A percentile compares a stretch with the other conserved stretches of the same genome.
Evolutionary conservation across 805 yeast genomes (phyloP).

Genomic region (Saccharomycopsis sp.): DNA sequence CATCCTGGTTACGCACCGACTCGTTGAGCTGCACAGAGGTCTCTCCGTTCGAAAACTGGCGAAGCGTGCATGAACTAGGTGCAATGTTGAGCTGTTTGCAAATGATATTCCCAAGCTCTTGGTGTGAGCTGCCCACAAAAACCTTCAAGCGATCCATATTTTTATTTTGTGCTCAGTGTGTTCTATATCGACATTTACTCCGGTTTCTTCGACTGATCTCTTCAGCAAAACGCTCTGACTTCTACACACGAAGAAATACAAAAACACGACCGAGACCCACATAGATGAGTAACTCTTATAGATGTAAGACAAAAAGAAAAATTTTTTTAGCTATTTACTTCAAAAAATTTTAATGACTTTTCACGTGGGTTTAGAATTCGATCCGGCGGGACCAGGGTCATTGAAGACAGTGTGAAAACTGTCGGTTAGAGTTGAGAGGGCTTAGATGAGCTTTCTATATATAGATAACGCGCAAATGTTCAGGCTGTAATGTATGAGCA

Average conservation of each 20-base stretch:
- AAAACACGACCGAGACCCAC: too few species aligned
- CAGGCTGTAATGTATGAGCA: background rate
- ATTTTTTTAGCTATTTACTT: background rate
- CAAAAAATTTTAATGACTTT: background rate
- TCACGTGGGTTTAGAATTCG: background rate
- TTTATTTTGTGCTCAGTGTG: too few species aligned
- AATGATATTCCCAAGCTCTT: slow-evolving; percentile 30
- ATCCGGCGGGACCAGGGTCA: background rate
- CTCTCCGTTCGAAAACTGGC: slow-evolving; percentile 82
- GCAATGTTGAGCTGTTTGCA: slow-evolving; percentile 30
- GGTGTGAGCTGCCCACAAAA: slow-evolving; percentile 32
- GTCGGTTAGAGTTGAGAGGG: too few species aligned
- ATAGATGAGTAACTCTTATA: background rate
- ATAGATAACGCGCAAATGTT: too few species aligned
- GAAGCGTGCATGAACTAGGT: slow-evolving; percentile 37
- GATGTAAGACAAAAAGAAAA: background rate
- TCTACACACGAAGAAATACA: too few species aligned
- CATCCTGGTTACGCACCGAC: slow-evolving; percentile 86
- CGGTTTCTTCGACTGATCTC: background rate
- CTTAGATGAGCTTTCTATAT: too few species aligned
- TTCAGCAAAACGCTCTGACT: too few species aligned
- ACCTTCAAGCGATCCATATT: slow-evolving; percentile 32
- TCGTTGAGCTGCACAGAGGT: slow-evolving; percentile 85
- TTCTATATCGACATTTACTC: background rate
- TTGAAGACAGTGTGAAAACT: too few species aligned